Base-by-base conservation (phyloP, 441 rosid genomes). In the Brassica balearica region DNA sequence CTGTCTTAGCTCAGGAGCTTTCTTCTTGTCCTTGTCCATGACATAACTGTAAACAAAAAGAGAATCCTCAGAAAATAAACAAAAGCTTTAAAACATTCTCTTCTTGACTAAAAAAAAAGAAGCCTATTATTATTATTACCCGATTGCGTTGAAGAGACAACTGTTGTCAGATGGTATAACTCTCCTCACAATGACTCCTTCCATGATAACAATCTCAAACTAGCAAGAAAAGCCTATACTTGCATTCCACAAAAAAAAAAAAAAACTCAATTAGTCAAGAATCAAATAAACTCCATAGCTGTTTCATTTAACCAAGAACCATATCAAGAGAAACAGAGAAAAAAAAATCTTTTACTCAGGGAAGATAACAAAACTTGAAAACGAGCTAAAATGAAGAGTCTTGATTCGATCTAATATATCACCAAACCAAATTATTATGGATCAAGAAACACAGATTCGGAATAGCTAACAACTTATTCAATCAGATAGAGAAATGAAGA, bases 101-200 rank as follows among this genome's bases (percentile, higher is more conserved):
- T 29, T 66, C 19, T 62, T 27, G 4, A 22, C 64, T 67, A 5
- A 2, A 27, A 72, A 82, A 82, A 72, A 81, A 61, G 64, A 51
- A 17, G 60, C 60, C 14, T 43, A 11, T 51, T 43, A 10, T 48
- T 48, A 68, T 66, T 5, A 19, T 82, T 86, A 95, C 99, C 97
- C 91, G 27, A 92, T 86, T 53, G 99, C 97, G 80, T 93, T 95
- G 86, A 92, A 95, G 64, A 95, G 93, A 78, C 98, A 95, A 85
- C 97, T 93, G 87, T 95, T 95, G 71, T 95, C 98, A 2, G 99
- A 93, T 53, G 97, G 97, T 76, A 95, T 95, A 36, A 95, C 92
- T 81, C 98, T 88, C 82, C 99, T 90, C 81, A 86, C 84, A 29
- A 92, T 55, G 71, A 82, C 74, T 67, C 97, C 98, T 69, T 95